A percentile compares a stretch with the other conserved stretches of the same genome.
Conservation (phyloP, 306 rosid genomes). For the Medicago arabica region DNA sequence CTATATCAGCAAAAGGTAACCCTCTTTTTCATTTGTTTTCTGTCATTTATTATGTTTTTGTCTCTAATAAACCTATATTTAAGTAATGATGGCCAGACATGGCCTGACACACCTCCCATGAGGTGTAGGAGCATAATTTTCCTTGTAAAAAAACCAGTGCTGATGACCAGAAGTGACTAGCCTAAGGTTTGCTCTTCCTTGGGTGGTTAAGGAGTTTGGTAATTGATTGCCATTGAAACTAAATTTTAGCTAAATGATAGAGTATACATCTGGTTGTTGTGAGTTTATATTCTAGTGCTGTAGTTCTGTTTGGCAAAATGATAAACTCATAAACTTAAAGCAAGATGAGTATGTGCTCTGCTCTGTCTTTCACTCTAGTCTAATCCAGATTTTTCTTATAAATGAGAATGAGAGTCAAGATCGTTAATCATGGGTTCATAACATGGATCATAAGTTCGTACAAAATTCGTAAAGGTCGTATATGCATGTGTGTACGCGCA, state of each 20-base stretch:
- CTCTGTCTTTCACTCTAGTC: slow-evolving; percentile 24
- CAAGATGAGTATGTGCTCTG: slow-evolving; percentile 16
- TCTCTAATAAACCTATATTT: slow-evolving; percentile 21
- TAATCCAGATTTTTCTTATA: not conserved
- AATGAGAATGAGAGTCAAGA: not conserved
- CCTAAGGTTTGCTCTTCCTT: slow-evolving; percentile 13
- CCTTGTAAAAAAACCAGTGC: no score
- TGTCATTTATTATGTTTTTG: slow-evolving; percentile 18
- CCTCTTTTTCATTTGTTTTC: not conserved
- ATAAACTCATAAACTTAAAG: slow-evolving; percentile 22
- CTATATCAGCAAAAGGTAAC: slow-evolving; percentile 88
- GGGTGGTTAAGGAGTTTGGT: not conserved
- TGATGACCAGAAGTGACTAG: not conserved
- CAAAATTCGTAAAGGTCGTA: not conserved
- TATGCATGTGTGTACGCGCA: not conserved
- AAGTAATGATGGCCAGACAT: slow-evolving; percentile 25
- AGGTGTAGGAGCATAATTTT: no score
- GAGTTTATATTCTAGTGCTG: slow-evolving; percentile 25
- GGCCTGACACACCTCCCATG: no score
- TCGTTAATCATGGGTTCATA: not conserved
- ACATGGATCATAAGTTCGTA: not conserved
- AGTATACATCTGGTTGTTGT: slow-evolving; percentile 18
- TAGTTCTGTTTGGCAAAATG: slow-evolving; percentile 26
- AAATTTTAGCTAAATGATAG: slow-evolving; percentile 31
- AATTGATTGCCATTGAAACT: slow-evolving; percentile 15